Evolutionary conservation across 768 basidiomycete genomes (phyloP).

Genomic region (Fibroporia radiculosa): DNA sequence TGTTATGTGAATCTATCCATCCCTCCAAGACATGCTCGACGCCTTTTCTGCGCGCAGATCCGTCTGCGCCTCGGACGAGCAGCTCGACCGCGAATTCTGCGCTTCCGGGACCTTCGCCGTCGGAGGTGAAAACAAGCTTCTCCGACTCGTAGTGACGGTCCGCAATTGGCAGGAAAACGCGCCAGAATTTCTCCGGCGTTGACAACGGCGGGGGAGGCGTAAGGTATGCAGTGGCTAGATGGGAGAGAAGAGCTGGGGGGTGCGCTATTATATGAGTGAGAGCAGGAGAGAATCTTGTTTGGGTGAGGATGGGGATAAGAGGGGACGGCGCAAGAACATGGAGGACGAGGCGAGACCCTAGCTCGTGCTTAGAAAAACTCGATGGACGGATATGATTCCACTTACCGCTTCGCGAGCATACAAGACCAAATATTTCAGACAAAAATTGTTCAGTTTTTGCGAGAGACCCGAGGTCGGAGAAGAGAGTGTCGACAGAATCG

Average conservation of each 20-base stretch:
- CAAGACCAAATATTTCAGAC: conserved; percentile 33
- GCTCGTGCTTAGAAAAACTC: no score
- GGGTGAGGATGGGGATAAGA: conserved; percentile 47
- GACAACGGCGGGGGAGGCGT: conserved; percentile 62
- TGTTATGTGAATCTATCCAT: conserved; percentile 39
- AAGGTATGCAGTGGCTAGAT: conserved; percentile 66
- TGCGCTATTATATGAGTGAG: conserved; percentile 61
- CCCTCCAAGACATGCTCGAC: conserved; percentile 59
- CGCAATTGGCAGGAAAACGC: conserved; percentile 62
- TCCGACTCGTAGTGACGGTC: conserved; percentile 54
- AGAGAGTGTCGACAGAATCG: conserved; percentile 65
- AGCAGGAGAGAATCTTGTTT: conserved; percentile 57
- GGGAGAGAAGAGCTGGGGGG: conserved; percentile 58
- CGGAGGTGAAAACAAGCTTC: conserved; percentile 47
- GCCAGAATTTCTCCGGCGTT: conserved; percentile 70
- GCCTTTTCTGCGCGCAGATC: conserved; percentile 39
- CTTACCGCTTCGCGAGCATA: conserved; percentile 46
- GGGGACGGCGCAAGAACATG: conserved; percentile 45
- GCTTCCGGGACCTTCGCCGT: conserved; percentile 41
- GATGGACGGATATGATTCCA: neutral
- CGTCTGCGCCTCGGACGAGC: conserved; percentile 37
- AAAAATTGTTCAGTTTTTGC: conserved; percentile 48
- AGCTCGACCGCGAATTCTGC: conserved; percentile 58
- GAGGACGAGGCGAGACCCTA: conserved; percentile 39
- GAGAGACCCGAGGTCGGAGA: conserved; percentile 47